Evolutionary conservation across 192 early-diverging fungal genomes (phyloP).

Genomic region (Coemansia sp.): DNA sequence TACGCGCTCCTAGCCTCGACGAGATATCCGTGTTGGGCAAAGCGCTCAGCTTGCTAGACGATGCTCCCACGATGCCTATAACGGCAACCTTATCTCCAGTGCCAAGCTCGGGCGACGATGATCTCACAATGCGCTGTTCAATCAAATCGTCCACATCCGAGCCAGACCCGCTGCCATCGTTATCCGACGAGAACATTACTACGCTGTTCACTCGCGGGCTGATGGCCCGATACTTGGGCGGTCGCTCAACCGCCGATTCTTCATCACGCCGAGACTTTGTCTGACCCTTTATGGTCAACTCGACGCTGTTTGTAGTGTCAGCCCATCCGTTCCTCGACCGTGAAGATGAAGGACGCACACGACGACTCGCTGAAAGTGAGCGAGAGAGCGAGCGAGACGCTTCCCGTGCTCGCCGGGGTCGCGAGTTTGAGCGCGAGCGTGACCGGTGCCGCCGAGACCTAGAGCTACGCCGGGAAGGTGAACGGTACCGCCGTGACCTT

Average conservation of each 20-base stretch:
- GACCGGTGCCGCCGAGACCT: not conserved
- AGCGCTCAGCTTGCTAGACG: not conserved
- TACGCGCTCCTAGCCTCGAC: conserved; percentile 8
- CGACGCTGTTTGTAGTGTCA: not conserved
- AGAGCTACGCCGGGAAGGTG: not conserved
- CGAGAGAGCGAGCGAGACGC: conserved; percentile 1
- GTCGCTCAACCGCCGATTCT: not conserved
- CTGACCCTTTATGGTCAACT: conserved; percentile 36
- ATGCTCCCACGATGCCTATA: conserved; percentile 28
- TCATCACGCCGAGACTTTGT: conserved; percentile 26
- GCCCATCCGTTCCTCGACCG: not conserved
- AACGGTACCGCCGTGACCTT: not conserved
- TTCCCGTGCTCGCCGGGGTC: not conserved
- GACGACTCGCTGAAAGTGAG: not conserved
- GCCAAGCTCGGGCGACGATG: not conserved
- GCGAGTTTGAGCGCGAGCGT: not conserved
- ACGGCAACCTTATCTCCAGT: not conserved
- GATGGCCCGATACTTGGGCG: conserved; percentile 8
- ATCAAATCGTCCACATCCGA: conserved; percentile 12
- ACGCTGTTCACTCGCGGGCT: conserved; percentile 20
- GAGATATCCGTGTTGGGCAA: not conserved
- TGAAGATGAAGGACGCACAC: not conserved
- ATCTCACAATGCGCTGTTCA: conserved; percentile 10
- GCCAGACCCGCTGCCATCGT: conserved; percentile 10
- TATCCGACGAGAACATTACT: conserved; percentile 22